phyloP scores from a whole-genome alignment of 2,329 filamentous ascomycete species.

The Scolecobasidium constrictum region DNA sequence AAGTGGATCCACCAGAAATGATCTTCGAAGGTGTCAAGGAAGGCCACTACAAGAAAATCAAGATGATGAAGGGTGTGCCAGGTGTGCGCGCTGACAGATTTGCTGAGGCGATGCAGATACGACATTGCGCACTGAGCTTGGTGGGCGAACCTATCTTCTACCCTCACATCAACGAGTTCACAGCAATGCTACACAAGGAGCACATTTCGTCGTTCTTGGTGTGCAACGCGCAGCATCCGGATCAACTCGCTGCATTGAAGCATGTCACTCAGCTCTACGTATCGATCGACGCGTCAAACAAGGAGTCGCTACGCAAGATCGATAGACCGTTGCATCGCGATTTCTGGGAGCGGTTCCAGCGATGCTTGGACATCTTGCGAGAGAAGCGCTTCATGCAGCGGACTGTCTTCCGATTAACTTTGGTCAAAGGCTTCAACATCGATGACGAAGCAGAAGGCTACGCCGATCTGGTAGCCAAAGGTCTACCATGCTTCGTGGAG shows the following conservation, averaged over 20 bases:
- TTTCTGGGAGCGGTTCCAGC: conserved; percentile 93
- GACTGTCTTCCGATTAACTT: conserved; percentile 87
- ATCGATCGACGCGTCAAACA: conserved; percentile 88
- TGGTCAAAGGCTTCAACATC: conserved; percentile 97
- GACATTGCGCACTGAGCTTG: conserved; percentile 82
- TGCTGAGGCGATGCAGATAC: conserved; percentile 82
- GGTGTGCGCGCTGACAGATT: conserved; percentile 88
- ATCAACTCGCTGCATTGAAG: conserved; percentile 69
- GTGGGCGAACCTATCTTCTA: conserved; percentile 99
- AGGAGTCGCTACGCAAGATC: conserved; percentile 75
- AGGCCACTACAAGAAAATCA: conserved; percentile 94
- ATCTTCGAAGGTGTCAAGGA: conserved; percentile 87
- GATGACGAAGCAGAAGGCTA: conserved; percentile 89
- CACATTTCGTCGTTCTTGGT: conserved; percentile 91
- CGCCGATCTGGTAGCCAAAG: conserved; percentile 75
- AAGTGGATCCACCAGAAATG: conserved; percentile 78
- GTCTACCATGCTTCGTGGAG: conserved; percentile 84
- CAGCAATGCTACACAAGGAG: conserved; percentile 70
- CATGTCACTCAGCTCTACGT: conserved; percentile 94
- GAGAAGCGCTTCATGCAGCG: conserved; percentile 76
- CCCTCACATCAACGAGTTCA: conserved; percentile 89
- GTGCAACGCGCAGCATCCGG: conserved; percentile 93
- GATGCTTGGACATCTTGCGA: conserved; percentile 79
- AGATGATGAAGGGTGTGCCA: conserved; percentile 88
- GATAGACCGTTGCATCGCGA: conserved; percentile 88